phyloP scores from a whole-genome alignment of 2,329 filamentous ascomycete genomes.

The Leptographium radiaticola region DNA sequence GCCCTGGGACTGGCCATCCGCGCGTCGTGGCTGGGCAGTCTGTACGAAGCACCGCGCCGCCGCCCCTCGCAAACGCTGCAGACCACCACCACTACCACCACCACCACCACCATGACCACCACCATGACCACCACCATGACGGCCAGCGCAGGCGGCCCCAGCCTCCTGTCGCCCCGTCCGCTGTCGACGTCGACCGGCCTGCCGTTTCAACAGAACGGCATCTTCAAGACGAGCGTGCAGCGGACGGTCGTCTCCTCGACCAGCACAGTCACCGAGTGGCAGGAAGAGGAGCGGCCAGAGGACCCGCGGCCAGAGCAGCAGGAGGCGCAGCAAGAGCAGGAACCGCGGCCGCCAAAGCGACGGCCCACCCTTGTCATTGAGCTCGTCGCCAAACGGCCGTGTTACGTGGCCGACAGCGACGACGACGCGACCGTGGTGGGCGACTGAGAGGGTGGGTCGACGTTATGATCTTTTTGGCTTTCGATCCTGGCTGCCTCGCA shows the following conservation, averaged over 20 bases:
- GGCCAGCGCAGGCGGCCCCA: neutral
- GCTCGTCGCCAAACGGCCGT: too few species aligned
- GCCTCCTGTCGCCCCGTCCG: neutral
- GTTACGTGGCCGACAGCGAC: too few species aligned
- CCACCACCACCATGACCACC: neutral
- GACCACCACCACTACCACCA: neutral
- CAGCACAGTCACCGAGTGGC: neutral
- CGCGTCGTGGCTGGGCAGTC: constrained; percentile 36
- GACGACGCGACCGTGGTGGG: too few species aligned
- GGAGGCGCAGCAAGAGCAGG: too few species aligned
- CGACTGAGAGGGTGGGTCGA: too few species aligned
- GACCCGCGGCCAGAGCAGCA: too few species aligned
- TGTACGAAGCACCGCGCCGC: constrained; percentile 16
- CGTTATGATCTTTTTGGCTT: too few species aligned
- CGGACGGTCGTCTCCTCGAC: neutral
- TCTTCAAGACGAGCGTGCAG: constrained; percentile 5
- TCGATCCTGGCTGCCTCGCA: too few species aligned
- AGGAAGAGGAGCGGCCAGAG: neutral
- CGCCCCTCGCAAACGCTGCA: neutral
- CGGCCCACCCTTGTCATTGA: neutral
- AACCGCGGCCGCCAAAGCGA: neutral
- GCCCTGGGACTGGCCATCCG: constrained; percentile 51
- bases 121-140: neutral
- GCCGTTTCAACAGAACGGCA: constrained; percentile 1
- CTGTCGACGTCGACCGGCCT: neutral